Base-by-base conservation (phyloP, 148 eudicot genomes). In the Simmondsia chinensis region DNA sequence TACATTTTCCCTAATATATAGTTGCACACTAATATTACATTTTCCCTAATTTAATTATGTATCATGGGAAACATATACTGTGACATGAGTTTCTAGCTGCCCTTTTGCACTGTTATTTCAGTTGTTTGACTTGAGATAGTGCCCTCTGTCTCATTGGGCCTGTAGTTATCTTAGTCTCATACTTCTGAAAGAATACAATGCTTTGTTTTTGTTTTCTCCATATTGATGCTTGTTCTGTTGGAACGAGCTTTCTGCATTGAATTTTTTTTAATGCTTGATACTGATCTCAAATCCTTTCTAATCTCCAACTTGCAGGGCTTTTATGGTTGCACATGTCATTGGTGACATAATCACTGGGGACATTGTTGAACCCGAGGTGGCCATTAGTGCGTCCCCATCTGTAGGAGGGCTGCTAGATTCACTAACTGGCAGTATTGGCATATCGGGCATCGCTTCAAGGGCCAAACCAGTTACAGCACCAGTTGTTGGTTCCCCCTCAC, bases 321-420 rank as follows among this genome's bases (percentile, higher is more conserved):
- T 83, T 37, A 73, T 75, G 78, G 72, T 93, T 60, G 86, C 80
- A 42, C 94, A 82, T 68, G 74, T 69, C 33, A 44, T 93, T 48
- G 87, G 99, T 29, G 96, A 93, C 35, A 69, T 93, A 50, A 64
- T 86, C 24, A 63, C 62, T 3, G 95, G 96, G 14, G 99, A 86
- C 37, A 26, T 61, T 49, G 60, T 46, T 29, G 99, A 93, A 60
- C 83, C 96, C 49, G 99, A 93, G 57, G 72, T 85, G 55, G 68
- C 82, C 52, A 74, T 75, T 39, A 71, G 33, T 60, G 73, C 75
- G 33, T 45, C 86, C 66, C 86, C 94, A 27, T 75, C 99, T 6
- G 99, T 91, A 6, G 97, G 99, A 44, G 96, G 99, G 27, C 59
- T 93, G 61, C 68, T 93, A 54, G 99, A 93, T 77, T 82, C 99